phyloP scores from a whole-genome alignment of 345 rosid species.

The Eucalyptus sp. region DNA sequence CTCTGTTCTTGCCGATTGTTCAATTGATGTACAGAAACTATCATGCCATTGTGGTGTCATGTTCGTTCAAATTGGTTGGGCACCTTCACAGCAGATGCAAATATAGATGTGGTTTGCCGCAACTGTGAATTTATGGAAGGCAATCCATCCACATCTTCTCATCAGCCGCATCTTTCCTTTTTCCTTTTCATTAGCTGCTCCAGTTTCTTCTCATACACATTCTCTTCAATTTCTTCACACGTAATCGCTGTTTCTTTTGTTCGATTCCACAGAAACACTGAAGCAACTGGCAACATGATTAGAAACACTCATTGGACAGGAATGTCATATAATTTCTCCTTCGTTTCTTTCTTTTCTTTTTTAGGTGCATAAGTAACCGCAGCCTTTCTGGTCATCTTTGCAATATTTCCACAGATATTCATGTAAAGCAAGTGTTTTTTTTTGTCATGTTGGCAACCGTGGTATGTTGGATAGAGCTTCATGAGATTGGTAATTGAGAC shows the following conservation, averaged over 20 bases:
- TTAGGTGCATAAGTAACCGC: neutral
- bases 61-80: constrained; percentile 3
- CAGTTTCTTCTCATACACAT: neutral
- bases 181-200: neutral
- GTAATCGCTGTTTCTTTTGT: neutral
- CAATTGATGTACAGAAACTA: constrained; percentile 26
- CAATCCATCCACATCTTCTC: neutral
- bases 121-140: constrained; percentile 11
- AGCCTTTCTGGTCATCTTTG: neutral
- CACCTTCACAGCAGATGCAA: constrained; percentile 1
- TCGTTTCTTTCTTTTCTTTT: neutral
- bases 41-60: constrained; percentile 25
- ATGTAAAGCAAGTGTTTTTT: neutral
- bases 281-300: neutral
- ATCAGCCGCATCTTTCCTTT: neutral
- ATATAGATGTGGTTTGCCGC: constrained; percentile 3
- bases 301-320: neutral
- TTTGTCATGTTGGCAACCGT: neutral
- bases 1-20: constrained; percentile 17
- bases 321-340: neutral
- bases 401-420: neutral
- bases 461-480: neutral
- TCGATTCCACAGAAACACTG: neutral
- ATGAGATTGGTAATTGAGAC: neutral
- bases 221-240: neutral